Percentiles rank a stretch among this genome's conserved stretches.
Conservation (phyloP, 2,329 filamentous ascomycete species). For the Acrodontium crateriforme region DNA sequence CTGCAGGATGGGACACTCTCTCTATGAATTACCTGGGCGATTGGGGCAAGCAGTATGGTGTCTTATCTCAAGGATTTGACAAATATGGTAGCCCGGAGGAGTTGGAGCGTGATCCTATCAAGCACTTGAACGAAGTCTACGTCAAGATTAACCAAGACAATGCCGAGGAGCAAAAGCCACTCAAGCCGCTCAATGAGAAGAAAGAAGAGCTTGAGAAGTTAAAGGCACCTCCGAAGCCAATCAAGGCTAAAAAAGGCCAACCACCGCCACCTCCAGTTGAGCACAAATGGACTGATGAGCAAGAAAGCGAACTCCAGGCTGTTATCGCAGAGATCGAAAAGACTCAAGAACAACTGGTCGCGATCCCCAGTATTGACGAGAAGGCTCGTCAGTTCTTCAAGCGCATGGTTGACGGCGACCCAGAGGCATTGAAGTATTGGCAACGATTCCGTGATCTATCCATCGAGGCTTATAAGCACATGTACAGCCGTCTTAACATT, state of each 20-base stretch:
- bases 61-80: conserved; percentile 60
- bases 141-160: conserved; percentile 57
- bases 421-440: conserved; percentile 46
- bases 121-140: conserved; percentile 71
- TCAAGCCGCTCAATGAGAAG: conserved; percentile 36
- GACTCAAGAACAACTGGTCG: conserved; percentile 33
- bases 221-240: conserved; percentile 25
- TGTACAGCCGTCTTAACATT: conserved; percentile 51
- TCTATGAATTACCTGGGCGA: conserved; percentile 66
- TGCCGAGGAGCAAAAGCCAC: conserved; percentile 49
- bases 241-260: conserved; percentile 30
- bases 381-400: conserved; percentile 60
- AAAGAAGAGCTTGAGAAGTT: conserved; percentile 28
- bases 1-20: conserved; percentile 55
- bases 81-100: conserved; percentile 62
- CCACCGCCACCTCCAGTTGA: conserved; percentile 24
- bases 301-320: conserved; percentile 36
- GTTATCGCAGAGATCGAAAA: conserved; percentile 35
- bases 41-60: conserved; percentile 63
- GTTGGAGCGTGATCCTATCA: conserved; percentile 59
- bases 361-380: conserved; percentile 51
- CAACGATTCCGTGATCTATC: conserved; percentile 49
- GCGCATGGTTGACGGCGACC: conserved; percentile 51
- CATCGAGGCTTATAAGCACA: conserved; percentile 50
- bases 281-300: conserved; percentile 26